Base-by-base conservation (phyloP, 1,284 basidiomycete species). In the Acaromyces ingoldii region DNA sequence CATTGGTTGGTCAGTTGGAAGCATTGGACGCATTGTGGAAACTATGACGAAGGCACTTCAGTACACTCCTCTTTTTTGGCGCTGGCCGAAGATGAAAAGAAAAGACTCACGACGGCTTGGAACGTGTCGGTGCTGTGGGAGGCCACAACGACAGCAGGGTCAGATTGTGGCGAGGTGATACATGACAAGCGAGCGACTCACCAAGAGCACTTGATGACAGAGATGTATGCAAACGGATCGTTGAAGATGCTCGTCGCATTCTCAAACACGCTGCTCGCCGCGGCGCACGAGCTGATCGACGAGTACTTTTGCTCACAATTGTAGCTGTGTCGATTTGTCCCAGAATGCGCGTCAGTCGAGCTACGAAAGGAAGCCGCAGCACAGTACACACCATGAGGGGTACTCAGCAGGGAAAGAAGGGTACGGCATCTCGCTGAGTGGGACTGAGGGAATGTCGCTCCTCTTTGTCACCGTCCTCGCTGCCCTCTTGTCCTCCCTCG, bases 21-120 rank as follows among this genome's bases (percentile, higher is more conserved):
- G 46, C 85, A 86, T 63, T 86, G 84, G 24, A 83, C 81, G 62
- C 85, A 87, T 77, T 86, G 83, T 28, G 84, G 84, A 67, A 82
- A 85, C 11, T n/a, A n/a, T n/a, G n/a, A n/a, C n/a, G n/a, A n/a
- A n/a, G n/a, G n/a, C n/a, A n/a, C n/a, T n/a, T n/a, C n/a, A n/a
- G n/a, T n/a, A n/a, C n/a, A n/a, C n/a, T n/a, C n/a, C n/a, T n/a
- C n/a, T n/a, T n/a, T n/a, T n/a, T n/a, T n/a, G n/a, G n/a, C n/a
- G n/a, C n/a, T n/a, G n/a, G n/a, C n/a, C n/a, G n/a, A n/a, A n/a
- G n/a, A n/a, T n/a, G n/a, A n/a, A n/a, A n/a, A n/a, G n/a, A n/a
- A n/a, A n/a, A n/a, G n/a, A n/a, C n/a, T n/a, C n/a, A n/a, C n/a
- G n/a, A 78, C 80, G 36, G 82, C 77, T 67, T 82, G 81, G 76